Percentiles rank a stretch among this genome's conserved stretches.
Conservation (phyloP, 257 asterid species). For the Eucommia ulmoides region DNA sequence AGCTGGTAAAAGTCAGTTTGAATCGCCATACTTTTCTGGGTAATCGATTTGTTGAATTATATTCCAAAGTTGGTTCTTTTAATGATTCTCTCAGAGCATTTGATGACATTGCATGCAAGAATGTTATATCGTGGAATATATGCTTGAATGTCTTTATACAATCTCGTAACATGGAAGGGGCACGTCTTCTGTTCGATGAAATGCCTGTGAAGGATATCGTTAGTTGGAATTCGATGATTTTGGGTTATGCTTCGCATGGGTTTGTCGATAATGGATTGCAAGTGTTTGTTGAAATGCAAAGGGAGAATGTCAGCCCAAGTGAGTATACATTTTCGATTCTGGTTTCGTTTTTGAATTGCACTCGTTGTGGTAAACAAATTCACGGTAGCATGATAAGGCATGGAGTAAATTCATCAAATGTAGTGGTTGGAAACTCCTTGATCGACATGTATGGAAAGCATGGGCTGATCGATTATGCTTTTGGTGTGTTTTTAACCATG, state of each 20-base stretch:
- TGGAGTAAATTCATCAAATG: not conserved
- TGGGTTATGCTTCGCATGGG: slow-evolving; percentile 38
- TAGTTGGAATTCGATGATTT: slow-evolving; percentile 60
- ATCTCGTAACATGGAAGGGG: slow-evolving; percentile 20
- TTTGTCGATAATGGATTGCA: slow-evolving; percentile 25
- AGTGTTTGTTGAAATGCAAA: slow-evolving; percentile 33
- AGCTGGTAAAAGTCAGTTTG: slow-evolving; percentile 39
- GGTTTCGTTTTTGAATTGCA: slow-evolving; percentile 28
- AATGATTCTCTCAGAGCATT: slow-evolving; percentile 37
- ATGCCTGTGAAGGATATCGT: slow-evolving; percentile 62
- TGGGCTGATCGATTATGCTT: slow-evolving; percentile 46
- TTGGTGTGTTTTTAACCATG: slow-evolving; percentile 44
- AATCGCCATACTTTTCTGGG: slow-evolving; percentile 30
- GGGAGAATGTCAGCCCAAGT: slow-evolving; percentile 35
- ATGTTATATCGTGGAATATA: slow-evolving; percentile 52
- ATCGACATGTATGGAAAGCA: slow-evolving; percentile 57
- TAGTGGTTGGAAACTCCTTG: slow-evolving; percentile 28
- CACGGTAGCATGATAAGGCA: slow-evolving; percentile 23
- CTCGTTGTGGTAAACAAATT: slow-evolving; percentile 42
- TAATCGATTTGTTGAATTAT: slow-evolving; percentile 46
- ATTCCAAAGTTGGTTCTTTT: slow-evolving; percentile 23
- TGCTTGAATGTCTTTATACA: slow-evolving; percentile 21
- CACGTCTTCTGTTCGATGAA: slow-evolving; percentile 43
- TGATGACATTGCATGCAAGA: slow-evolving; percentile 30
- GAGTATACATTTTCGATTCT: slow-evolving; percentile 44